Evolutionary conservation across 2,329 filamentous ascomycete genomes (phyloP), one percentile per base, ranked within the genome.

Genomic region (Penicillium olsonii): DNA sequence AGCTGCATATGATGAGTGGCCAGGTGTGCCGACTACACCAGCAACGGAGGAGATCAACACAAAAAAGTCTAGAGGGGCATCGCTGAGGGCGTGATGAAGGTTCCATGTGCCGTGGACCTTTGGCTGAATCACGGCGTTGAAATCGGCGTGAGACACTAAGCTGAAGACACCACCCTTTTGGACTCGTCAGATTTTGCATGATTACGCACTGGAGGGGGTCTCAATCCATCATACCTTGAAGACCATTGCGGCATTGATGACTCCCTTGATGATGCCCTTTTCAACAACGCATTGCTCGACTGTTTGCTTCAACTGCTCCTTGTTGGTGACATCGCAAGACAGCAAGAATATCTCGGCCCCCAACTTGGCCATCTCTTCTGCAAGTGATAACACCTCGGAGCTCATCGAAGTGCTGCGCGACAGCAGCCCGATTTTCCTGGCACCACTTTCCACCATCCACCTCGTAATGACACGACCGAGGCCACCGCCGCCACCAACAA

Each of bases 401-500:
- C 50, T 60, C 9, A 56, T 37, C 1, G 64, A 59, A 20, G 58
- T 60, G 44, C 69, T 75, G 20, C 82, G 75, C 9, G 79, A 83
- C 1, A 84, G 54, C 37, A 83, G 79, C 2, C 77, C 75, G 5
- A 85, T 54, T 47, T 80, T 66, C n/a, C 68, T 72, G 1, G 75
- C 82, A 1, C 83, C 82, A 9, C 76, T 73, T 5, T 63, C 58
- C n/a, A 71, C 68, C 44, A 85, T 70, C 43, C 80, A 72, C 45
- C 72, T 68, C 2, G 80, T 75, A 34, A 84, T 77, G 54, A 74
- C 76, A 22, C 74, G 72, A 0, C 82, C 83, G 0, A 85, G 70
- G 8, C 82, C 83, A 12, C 82, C 81, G 0, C 83, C 71, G 0
- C 81, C 80, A 12, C 83, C 83, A 2, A 75, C 73, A 2, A 85